Evolutionary conservation across 495 filamentous ascomycete species (phyloP).

Genomic region (Bacidia gigantensis): DNA sequence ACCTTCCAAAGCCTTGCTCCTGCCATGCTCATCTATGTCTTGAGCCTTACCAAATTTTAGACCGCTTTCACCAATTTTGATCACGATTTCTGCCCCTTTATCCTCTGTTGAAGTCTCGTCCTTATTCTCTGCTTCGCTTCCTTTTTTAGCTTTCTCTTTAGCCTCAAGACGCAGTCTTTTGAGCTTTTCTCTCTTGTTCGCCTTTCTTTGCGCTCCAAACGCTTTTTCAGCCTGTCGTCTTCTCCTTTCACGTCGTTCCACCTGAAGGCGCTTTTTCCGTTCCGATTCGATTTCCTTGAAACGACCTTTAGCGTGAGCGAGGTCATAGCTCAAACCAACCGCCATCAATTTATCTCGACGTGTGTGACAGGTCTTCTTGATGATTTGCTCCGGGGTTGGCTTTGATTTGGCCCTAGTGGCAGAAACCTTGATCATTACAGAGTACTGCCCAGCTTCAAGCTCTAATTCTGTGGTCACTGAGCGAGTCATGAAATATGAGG

Average conservation of each 20-base stretch:
- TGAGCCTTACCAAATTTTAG: conserved; percentile 5
- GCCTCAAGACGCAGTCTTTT: conserved; percentile 12
- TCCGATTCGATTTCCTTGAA: conserved; percentile 36
- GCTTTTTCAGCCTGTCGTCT: conserved; percentile 16
- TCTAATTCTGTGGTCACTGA: conserved; percentile 56
- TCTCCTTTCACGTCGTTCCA: conserved; percentile 9
- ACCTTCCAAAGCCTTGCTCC: too few species aligned
- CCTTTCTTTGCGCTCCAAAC: neutral
- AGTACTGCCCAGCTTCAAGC: conserved; percentile 54
- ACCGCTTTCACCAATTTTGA: neutral
- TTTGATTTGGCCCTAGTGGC: conserved; percentile 31
- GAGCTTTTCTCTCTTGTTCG: conserved; percentile 10
- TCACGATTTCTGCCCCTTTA: neutral
- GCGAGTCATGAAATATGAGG: conserved; percentile 41
- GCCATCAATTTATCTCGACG: conserved; percentile 54
- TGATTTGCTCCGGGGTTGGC: conserved; percentile 41
- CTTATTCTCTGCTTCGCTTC: neutral
- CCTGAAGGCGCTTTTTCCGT: conserved; percentile 17
- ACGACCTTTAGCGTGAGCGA: conserved; percentile 51
- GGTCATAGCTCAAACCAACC: conserved; percentile 51
- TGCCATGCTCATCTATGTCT: neutral
- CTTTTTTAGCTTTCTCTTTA: conserved; percentile 11
- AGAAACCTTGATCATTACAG: conserved; percentile 47
- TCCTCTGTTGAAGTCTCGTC: neutral
- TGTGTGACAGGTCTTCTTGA: conserved; percentile 36